Conservation (phyloP, 192 early-diverging fungal species). For the Coemansia sp. region DNA sequence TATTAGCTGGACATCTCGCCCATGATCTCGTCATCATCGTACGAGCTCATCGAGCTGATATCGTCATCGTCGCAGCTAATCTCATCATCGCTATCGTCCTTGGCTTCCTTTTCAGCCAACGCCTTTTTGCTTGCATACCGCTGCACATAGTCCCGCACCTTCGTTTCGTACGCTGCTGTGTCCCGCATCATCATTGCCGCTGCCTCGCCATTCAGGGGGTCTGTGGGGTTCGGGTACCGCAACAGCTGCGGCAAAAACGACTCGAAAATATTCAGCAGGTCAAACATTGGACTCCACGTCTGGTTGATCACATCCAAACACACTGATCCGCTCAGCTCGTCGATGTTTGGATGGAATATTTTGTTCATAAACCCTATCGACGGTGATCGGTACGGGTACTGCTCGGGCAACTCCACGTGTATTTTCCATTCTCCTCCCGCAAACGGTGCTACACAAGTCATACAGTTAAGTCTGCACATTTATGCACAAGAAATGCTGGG, state of each 20-base stretch:
- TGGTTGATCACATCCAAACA: constrained; percentile 99
- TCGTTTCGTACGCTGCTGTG: constrained; percentile 79
- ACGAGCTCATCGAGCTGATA: constrained; percentile 79
- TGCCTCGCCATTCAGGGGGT: constrained; percentile 98
- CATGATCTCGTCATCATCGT: constrained; percentile 73
- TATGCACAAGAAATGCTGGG: too few species aligned
- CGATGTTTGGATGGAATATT: constrained; percentile 99
- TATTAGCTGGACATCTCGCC: constrained; percentile 67
- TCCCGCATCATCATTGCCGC: constrained; percentile 97
- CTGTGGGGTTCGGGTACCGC: constrained; percentile 98
- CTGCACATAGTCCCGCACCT: constrained; percentile 81
- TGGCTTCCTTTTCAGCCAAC: constrained; percentile 24
- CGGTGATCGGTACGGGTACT: constrained; percentile 98
- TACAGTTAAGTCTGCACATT: neutral
- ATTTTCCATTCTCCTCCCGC: constrained; percentile 93
- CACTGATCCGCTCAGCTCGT: constrained; percentile 97
- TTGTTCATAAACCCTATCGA: constrained; percentile 99
- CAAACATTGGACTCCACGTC: constrained; percentile 99
- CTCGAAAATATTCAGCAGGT: constrained; percentile 99
- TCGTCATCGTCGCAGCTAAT: constrained; percentile 50
- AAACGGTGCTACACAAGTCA: constrained; percentile 76
- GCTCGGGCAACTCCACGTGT: constrained; percentile 97
- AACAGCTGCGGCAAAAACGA: constrained; percentile 96
- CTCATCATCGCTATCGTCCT: constrained; percentile 32
- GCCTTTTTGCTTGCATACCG: constrained; percentile 58